These are phyloP conservation scores for Diophrys appendiculata DNA, from an alignment of 73 alveolate species.

Conservation along the genomic window DNA sequence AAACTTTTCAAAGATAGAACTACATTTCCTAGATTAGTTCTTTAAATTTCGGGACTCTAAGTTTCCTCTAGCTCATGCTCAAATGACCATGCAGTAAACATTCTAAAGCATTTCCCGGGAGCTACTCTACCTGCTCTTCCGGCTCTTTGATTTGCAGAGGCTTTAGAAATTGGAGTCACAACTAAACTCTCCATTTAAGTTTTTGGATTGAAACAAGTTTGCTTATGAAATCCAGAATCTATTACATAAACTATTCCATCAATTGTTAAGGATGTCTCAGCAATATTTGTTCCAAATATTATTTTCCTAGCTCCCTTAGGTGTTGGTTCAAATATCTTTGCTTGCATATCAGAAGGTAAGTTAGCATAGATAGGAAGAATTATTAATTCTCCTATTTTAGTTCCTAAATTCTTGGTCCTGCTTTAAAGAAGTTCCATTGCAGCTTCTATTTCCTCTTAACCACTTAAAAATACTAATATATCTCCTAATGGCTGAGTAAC, in stretches of 20 bases:
- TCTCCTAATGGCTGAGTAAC: slow-evolving; percentile 99
- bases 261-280: slow-evolving; percentile 97
- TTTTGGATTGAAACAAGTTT: slow-evolving; percentile 96
- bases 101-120: slow-evolving; percentile 99
- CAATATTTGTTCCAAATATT: slow-evolving; percentile 97
- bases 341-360: slow-evolving; percentile 99
- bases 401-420: slow-evolving; percentile 95
- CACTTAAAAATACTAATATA: slow-evolving; percentile 97
- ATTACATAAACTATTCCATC: slow-evolving; percentile 97
- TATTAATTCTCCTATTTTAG: slow-evolving; percentile 92
- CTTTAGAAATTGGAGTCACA: slow-evolving; percentile 91
- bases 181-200: slow-evolving; percentile 97
- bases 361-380: slow-evolving; percentile 97
- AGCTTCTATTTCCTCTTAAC: slow-evolving; percentile 99
- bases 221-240: slow-evolving; percentile 98
- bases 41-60: slow-evolving; percentile 97
- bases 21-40: slow-evolving; percentile 97
- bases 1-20: slow-evolving; percentile 97
- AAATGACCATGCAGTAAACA: slow-evolving; percentile 97
- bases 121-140: slow-evolving; percentile 98
- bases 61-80: slow-evolving; percentile 97
- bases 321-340: slow-evolving; percentile 99
- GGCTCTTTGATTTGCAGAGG: slow-evolving; percentile 97
- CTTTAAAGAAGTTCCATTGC: slow-evolving; percentile 93
- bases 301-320: slow-evolving; percentile 96